These are phyloP conservation scores for Emiliania huxleyi DNA, from an alignment of 78 protist species.

Conservation along the genomic window DNA sequence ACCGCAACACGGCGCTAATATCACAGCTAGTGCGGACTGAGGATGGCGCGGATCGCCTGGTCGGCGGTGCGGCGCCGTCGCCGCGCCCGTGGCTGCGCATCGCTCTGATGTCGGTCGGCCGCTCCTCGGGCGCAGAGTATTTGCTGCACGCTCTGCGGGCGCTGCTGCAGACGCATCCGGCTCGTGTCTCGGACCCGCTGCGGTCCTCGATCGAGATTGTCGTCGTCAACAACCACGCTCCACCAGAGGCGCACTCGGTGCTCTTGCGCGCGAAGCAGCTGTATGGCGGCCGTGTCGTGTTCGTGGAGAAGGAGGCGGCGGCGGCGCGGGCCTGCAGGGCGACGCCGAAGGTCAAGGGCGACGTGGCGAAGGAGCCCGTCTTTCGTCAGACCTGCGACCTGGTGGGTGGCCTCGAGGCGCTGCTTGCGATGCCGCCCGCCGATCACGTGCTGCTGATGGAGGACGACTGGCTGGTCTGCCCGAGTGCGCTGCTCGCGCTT, in stretches of 20 bases:
- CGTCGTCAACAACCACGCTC: not conserved
- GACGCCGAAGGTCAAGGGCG: too few species aligned
- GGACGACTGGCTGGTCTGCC: conserved; percentile 28
- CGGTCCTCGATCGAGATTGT: not conserved
- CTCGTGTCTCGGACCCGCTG: not conserved
- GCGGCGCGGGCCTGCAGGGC: not conserved
- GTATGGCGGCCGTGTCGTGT: not conserved
- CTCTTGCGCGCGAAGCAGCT: not conserved
- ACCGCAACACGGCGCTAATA: too few species aligned
- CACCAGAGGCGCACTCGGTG: not conserved
- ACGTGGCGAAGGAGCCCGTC: too few species aligned
- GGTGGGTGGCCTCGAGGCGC: not conserved
- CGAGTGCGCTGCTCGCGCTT: not conserved
- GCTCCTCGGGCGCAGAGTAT: not conserved
- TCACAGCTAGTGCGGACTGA: too few species aligned
- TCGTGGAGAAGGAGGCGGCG: not conserved
- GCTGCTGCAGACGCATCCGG: not conserved
- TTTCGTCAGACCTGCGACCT: not conserved
- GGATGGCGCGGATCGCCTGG: too few species aligned
- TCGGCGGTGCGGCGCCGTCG: too few species aligned
- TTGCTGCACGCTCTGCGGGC: not conserved
- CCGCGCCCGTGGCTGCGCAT: conserved; percentile 10
- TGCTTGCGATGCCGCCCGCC: not conserved
- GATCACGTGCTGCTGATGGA: not conserved
- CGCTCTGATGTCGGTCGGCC: not conserved